Conservation (phyloP, 2,329 filamentous ascomycete species). For the Rhinocladiella similis region DNA sequence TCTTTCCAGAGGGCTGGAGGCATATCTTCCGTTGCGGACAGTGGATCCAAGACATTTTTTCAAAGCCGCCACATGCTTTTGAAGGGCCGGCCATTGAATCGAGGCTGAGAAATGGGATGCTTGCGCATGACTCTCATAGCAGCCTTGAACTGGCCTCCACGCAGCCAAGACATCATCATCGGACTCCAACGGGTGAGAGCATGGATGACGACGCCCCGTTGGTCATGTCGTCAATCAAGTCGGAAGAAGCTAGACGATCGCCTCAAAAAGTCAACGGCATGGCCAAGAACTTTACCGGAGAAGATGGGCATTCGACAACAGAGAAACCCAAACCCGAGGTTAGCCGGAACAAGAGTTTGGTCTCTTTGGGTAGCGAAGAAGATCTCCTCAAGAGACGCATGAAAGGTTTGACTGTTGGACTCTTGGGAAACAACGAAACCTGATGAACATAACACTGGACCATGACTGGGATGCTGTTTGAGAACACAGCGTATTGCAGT, state of each 20-base stretch:
- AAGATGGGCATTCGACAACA: conserved; percentile 12
- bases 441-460: not conserved
- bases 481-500: not conserved
- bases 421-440: conserved; percentile 47
- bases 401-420: conserved; percentile 54
- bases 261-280: not conserved
- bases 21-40: conserved; percentile 74
- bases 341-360: conserved; percentile 47
- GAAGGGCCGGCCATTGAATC: conserved; percentile 39
- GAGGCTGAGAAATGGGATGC: conserved; percentile 26
- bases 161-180: conserved; percentile 27
- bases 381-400: conserved; percentile 58
- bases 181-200: conserved; percentile 56
- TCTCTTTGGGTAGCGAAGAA: conserved; percentile 57
- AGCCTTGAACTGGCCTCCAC: conserved; percentile 16
- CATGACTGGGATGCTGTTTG: not conserved
- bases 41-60: conserved; percentile 82
- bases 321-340: conserved; percentile 26
- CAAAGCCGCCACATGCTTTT: conserved; percentile 47
- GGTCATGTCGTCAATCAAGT: conserved; percentile 29
- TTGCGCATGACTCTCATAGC: conserved; percentile 14
- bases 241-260: conserved; percentile 3
- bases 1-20: conserved; percentile 89
- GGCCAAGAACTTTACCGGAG: conserved; percentile 13
- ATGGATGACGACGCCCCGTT: conserved; percentile 38